Evolutionary conservation across 1,284 basidiomycete genomes (phyloP).

Genomic region (Rhizoctonia solani): DNA sequence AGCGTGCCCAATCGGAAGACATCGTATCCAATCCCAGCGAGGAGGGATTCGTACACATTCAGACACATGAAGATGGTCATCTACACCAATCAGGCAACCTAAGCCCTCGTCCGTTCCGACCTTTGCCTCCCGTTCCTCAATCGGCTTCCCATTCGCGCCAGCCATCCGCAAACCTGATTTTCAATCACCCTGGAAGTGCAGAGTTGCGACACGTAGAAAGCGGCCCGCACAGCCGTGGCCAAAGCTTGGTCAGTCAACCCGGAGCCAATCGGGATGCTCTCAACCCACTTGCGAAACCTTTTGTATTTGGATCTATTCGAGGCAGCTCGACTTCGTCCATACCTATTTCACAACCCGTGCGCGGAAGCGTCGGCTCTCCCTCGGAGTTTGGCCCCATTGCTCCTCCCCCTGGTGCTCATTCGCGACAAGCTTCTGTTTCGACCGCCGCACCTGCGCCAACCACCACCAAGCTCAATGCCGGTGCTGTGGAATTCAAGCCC

Average conservation of each 20-base stretch:
- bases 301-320: constrained; percentile 62
- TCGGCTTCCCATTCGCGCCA: constrained; percentile 33
- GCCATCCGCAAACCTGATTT: constrained; percentile 13
- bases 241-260: background rate
- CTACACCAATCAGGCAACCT: constrained; percentile 19
- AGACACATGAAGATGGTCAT: constrained; percentile 48
- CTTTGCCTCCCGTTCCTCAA: constrained; percentile 37
- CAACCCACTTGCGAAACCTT: constrained; percentile 78
- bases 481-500: constrained; percentile 80
- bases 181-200: constrained; percentile 34
- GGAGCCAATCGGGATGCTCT: constrained; percentile 47
- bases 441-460: background rate
- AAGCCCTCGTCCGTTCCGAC: constrained; percentile 32
- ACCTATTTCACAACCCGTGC: constrained; percentile 37
- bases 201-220: constrained; percentile 21
- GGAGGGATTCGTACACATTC: constrained; percentile 54
- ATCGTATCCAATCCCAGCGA: constrained; percentile 82
- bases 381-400: constrained; percentile 51
- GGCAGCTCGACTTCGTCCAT: constrained; percentile 43
- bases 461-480: constrained; percentile 67
- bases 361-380: constrained; percentile 36
- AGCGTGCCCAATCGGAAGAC: constrained; percentile 53
- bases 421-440: constrained; percentile 54
- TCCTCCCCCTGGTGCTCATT: constrained; percentile 46
- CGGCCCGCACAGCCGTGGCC: constrained; percentile 9